These are phyloP conservation scores for Lignosus rhinocerotis DNA, from an alignment of 1,284 basidiomycete genomes.

Conservation along the genomic window DNA sequence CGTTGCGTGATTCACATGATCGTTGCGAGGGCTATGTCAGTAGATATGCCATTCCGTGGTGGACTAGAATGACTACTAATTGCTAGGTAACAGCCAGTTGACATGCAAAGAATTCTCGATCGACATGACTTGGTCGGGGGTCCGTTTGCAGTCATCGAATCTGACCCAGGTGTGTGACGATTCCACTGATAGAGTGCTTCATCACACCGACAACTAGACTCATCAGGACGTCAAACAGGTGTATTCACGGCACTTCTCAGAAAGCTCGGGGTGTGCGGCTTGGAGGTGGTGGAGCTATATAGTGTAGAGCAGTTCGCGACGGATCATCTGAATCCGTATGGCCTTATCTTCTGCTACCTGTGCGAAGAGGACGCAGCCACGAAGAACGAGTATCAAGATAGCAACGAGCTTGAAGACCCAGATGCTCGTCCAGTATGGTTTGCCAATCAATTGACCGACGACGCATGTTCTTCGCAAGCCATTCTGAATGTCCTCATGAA, in stretches of 20 bases:
- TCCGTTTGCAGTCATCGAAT: conserved; percentile 62
- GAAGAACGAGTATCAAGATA: conserved; percentile 42
- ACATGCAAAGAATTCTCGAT: background rate
- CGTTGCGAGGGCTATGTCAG: background rate
- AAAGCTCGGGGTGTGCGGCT: conserved; percentile 48
- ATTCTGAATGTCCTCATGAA: conserved; percentile 62
- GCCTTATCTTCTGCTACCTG: conserved; percentile 59
- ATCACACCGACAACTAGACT: background rate
- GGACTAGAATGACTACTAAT: too few relatives aligned
- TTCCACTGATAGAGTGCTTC: too few relatives aligned
- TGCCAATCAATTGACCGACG: conserved; percentile 65
- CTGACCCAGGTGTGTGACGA: conserved; percentile 50
- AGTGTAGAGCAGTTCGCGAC: conserved; percentile 62
- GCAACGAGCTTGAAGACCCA: conserved; percentile 50
- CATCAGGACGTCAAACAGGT: conserved; percentile 32
- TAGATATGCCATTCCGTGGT: too few relatives aligned
- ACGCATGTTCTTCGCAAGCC: conserved; percentile 62
- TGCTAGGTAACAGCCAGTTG: background rate
- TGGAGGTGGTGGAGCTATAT: conserved; percentile 59
- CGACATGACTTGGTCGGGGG: conserved; percentile 48
- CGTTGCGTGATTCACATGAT: background rate
- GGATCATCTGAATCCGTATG: conserved; percentile 54
- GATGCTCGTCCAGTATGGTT: conserved; percentile 61
- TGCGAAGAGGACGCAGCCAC: conserved; percentile 48
- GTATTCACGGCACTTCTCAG: conserved; percentile 60